Percentiles rank a stretch among this genome's conserved stretches.
These are phyloP conservation scores for Kwoniella europaea DNA, from an alignment of 768 basidiomycete species.

Conservation along the genomic window DNA sequence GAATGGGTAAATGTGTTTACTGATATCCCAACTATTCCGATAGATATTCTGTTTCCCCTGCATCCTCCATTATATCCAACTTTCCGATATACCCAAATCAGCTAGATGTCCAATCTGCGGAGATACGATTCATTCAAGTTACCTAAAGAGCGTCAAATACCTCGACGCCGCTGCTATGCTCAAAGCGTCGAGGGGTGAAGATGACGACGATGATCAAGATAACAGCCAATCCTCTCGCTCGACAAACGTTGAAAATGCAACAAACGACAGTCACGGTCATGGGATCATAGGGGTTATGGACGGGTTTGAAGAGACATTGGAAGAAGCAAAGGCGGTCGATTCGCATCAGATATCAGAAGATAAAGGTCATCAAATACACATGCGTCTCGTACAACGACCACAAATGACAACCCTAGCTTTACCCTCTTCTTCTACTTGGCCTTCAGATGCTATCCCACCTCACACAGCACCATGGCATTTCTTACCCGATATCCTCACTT, in stretches of 20 bases:
- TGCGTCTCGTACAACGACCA: slow-evolving; percentile 90
- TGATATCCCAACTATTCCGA: too few relatives aligned
- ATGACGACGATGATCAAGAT: slow-evolving; percentile 29
- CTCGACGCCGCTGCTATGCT: slow-evolving; percentile 65
- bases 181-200: slow-evolving; percentile 32
- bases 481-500: slow-evolving; percentile 84
- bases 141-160: slow-evolving; percentile 93
- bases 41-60: slow-evolving; percentile 95
- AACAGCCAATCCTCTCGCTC: background rate
- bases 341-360: slow-evolving; percentile 11
- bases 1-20: too few relatives aligned
- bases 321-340: slow-evolving; percentile 24
- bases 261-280: slow-evolving; percentile 32
- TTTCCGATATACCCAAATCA: slow-evolving; percentile 81
- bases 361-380: slow-evolving; percentile 63
- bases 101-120: slow-evolving; percentile 94
- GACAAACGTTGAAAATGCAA: background rate
- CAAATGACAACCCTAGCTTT: slow-evolving; percentile 93
- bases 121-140: slow-evolving; percentile 85
- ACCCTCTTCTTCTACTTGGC: slow-evolving; percentile 90
- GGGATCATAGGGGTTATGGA: slow-evolving; percentile 46
- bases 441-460: slow-evolving; percentile 85
- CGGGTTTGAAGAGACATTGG: slow-evolving; percentile 41
- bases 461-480: slow-evolving; percentile 96
- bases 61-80: slow-evolving; percentile 85